Conservation (phyloP, 257 asterid genomes). For the Sherardia arvensis region DNA sequence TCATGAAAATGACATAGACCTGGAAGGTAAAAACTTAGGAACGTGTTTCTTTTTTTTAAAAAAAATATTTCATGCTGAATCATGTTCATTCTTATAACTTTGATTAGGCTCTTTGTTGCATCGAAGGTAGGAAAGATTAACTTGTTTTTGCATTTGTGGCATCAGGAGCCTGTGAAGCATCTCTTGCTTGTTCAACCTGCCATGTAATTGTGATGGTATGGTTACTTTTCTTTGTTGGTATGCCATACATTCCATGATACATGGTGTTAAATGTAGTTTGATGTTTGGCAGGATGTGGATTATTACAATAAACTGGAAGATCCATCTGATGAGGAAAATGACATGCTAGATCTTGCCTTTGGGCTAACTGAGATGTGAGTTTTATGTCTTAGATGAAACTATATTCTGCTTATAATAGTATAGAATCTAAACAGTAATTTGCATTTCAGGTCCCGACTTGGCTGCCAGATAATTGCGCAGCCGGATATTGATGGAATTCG, state of each 20-base stretch:
- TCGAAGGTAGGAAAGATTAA: background rate
- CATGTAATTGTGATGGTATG: constrained; percentile 90
- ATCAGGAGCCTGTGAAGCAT: constrained; percentile 97
- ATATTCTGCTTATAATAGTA: background rate
- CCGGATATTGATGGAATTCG: constrained; percentile 88
- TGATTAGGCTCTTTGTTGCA: background rate
- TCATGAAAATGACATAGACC: constrained; percentile 80
- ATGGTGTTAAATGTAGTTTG: background rate
- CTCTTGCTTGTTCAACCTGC: constrained; percentile 97
- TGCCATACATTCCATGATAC: background rate
- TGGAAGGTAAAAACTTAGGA: constrained; percentile 52
- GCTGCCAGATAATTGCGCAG: constrained; percentile 80
- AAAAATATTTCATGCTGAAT: background rate
- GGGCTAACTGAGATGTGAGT: constrained; percentile 84
- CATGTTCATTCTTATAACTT: background rate
- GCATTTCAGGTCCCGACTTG: constrained; percentile 72
- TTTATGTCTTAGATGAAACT: constrained; percentile 2
- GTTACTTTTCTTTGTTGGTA: background rate
- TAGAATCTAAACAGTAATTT: background rate
- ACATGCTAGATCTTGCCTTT: constrained; percentile 93
- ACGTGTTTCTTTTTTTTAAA: background rate
- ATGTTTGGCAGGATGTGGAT: constrained; percentile 49
- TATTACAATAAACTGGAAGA: constrained; percentile 81
- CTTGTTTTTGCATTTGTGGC: constrained; percentile 1
- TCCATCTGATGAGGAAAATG: constrained; percentile 90